Percentiles rank a stretch among this genome's conserved stretches.
Conservation (phyloP, 352 stramenopile species). For the Thraustochytrium striatum region DNA sequence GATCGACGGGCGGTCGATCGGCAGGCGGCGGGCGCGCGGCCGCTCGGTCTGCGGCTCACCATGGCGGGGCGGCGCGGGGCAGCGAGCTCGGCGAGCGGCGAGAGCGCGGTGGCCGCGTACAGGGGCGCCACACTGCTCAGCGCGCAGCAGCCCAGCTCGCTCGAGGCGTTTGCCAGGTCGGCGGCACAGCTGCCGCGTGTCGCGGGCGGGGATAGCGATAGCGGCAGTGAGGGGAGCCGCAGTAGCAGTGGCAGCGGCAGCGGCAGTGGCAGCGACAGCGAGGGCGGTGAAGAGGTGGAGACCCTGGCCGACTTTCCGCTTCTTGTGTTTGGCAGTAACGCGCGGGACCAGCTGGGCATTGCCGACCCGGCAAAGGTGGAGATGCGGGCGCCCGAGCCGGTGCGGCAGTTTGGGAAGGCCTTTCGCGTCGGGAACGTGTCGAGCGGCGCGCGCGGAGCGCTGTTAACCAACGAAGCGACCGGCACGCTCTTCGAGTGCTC, state of each 20-base stretch:
- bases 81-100: no score
- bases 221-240: no score
- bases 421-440: slow-evolving; percentile 31
- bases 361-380: not conserved
- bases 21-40: no score
- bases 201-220: no score
- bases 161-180: no score
- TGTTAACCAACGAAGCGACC: slow-evolving; percentile 17
- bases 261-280: not conserved
- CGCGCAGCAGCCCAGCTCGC: no score
- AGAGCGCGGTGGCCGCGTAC: no score
- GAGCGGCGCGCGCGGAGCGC: not conserved
- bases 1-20: no score
- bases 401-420: not conserved
- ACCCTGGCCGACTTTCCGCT: slow-evolving; percentile 21
- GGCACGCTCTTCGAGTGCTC: slow-evolving; percentile 21
- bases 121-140: no score
- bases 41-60: no score
- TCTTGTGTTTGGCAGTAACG: slow-evolving; percentile 11
- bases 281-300: not conserved
- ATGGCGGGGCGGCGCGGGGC: no score
- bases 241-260: not conserved
- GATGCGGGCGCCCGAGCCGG: not conserved
- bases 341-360: not conserved
- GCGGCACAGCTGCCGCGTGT: no score